These are phyloP conservation scores for Pseudopyrenochaeta lycopersici DNA, from an alignment of 2,329 filamentous ascomycete genomes.

Conservation along the genomic window DNA sequence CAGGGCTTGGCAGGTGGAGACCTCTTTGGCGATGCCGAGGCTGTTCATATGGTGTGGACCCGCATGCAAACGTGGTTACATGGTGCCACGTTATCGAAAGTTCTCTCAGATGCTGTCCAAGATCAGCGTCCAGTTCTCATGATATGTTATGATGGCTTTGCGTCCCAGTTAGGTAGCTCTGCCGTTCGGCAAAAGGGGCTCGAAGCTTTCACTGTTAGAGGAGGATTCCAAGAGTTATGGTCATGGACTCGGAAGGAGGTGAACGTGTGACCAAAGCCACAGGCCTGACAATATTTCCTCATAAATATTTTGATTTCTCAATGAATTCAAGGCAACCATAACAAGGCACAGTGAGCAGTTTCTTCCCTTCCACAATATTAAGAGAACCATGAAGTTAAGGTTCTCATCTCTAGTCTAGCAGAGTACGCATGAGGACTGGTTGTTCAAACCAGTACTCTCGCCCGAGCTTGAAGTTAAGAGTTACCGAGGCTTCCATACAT, in stretches of 20 bases:
- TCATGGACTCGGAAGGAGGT: background rate
- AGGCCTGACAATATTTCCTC: too few relatives aligned
- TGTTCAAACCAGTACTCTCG: too few relatives aligned
- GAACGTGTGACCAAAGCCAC: background rate
- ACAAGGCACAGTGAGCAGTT: too few relatives aligned
- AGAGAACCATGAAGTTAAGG: too few relatives aligned
- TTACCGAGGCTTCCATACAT: too few relatives aligned
- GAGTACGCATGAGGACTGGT: too few relatives aligned
- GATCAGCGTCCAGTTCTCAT: background rate
- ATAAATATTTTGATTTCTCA: too few relatives aligned
- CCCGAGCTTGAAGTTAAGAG: too few relatives aligned
- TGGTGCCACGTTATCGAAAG: background rate
- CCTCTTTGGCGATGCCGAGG: background rate
- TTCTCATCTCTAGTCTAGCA: too few relatives aligned
- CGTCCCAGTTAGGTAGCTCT: background rate
- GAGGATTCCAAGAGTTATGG: background rate
- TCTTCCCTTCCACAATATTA: too few relatives aligned
- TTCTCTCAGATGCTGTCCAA: background rate
- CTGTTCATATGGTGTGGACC: background rate
- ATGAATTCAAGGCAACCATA: too few relatives aligned
- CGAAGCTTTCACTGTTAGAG: background rate
- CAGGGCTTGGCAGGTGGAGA: background rate
- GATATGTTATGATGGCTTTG: background rate
- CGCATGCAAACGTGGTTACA: background rate
- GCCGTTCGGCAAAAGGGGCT: background rate